Conservation (phyloP, 2,329 filamentous ascomycete species). For the Geosmithia morbida region DNA sequence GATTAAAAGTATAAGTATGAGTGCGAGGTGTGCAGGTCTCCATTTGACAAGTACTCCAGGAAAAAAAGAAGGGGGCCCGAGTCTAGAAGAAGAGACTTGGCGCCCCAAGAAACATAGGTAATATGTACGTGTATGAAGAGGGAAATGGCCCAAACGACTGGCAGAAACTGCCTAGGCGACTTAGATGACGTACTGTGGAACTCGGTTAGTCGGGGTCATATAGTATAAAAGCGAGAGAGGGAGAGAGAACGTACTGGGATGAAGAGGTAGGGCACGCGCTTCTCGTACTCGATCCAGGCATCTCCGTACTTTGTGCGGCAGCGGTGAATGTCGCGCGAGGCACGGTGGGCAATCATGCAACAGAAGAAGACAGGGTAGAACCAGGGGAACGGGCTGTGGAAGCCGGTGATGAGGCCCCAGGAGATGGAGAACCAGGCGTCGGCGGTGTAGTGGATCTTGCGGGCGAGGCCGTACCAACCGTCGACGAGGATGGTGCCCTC, state of each 20-base stretch:
- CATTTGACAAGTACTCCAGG: not conserved
- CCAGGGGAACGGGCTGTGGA: conserved; percentile 69
- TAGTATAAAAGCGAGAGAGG: not conserved
- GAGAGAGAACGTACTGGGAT: conserved; percentile 42
- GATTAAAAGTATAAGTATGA: not conserved
- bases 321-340: conserved; percentile 59
- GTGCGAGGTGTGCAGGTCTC: too few relatives aligned
- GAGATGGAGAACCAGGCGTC: conserved; percentile 33
- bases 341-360: conserved; percentile 70
- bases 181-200: conserved; percentile 26
- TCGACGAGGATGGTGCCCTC: conserved; percentile 67
- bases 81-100: not conserved
- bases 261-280: conserved; percentile 67
- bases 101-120: not conserved
- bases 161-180: not conserved
- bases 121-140: not conserved
- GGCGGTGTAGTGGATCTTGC: conserved; percentile 43
- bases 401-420: conserved; percentile 37
- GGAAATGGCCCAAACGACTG: not conserved
- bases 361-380: conserved; percentile 80
- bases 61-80: not conserved
- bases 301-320: conserved; percentile 73
- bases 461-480: conserved; percentile 68
- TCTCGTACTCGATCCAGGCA: conserved; percentile 68
- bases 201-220: not conserved